These are phyloP conservation scores for Pseudogymnoascus sp. DNA, from an alignment of 2,329 filamentous ascomycete genomes.

Conservation along the genomic window DNA sequence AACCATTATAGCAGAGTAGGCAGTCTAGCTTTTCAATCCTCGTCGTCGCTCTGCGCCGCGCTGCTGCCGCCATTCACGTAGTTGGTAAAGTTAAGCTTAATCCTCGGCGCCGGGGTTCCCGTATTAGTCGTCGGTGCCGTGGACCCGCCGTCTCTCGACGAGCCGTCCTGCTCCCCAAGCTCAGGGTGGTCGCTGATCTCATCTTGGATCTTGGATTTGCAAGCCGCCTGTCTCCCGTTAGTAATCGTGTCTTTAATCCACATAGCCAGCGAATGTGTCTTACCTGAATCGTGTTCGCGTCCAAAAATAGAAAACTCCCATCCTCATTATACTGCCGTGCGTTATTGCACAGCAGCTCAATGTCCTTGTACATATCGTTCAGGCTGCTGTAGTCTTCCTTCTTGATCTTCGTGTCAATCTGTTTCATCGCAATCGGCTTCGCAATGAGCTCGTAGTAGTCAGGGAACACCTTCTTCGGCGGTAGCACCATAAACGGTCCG, in stretches of 20 bases:
- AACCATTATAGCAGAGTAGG: slow-evolving; percentile 7
- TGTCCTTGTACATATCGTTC: slow-evolving; percentile 72
- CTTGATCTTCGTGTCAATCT: slow-evolving; percentile 91
- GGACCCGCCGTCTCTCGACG: slow-evolving; percentile 26
- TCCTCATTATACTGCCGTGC: slow-evolving; percentile 97
- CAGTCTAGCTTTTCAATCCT: slow-evolving; percentile 25
- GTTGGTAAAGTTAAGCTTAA: slow-evolving; percentile 58
- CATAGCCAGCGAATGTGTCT: slow-evolving; percentile 27
- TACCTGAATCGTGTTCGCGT: slow-evolving; percentile 90
- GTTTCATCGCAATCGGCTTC: slow-evolving; percentile 90
- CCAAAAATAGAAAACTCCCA: slow-evolving; percentile 80
- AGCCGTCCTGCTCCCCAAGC: slow-evolving; percentile 44
- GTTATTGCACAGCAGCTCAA: slow-evolving; percentile 78
- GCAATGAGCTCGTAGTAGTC: slow-evolving; percentile 94
- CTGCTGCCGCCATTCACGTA: slow-evolving; percentile 34
- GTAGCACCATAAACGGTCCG: slow-evolving; percentile 86
- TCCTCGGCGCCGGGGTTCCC: slow-evolving; percentile 48
- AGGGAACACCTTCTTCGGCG: slow-evolving; percentile 79
- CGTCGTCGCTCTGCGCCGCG: slow-evolving; percentile 44
- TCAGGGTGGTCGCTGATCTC: slow-evolving; percentile 46
- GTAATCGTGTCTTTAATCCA: slow-evolving; percentile 10
- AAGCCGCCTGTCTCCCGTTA: slow-evolving; percentile 45
- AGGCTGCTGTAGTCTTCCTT: slow-evolving; percentile 83
- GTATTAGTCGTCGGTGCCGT: slow-evolving; percentile 46
- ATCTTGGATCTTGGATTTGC: slow-evolving; percentile 44